phyloP scores from a whole-genome alignment of 2,329 filamentous ascomycete genomes.

The Colletotrichum sp. region DNA sequence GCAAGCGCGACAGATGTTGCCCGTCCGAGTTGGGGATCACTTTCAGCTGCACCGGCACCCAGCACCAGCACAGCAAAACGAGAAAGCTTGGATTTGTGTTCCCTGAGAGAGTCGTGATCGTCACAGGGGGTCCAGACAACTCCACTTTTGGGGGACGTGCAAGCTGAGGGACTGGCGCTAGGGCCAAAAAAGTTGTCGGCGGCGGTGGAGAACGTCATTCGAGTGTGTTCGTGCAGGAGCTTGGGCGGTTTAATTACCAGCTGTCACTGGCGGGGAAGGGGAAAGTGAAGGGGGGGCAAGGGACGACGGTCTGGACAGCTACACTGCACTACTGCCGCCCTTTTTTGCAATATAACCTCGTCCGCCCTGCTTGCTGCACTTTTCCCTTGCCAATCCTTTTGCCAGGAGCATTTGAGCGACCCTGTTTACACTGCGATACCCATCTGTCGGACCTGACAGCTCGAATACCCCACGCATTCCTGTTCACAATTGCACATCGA shows the following conservation, averaged over 20 bases:
- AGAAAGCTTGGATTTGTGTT: background rate
- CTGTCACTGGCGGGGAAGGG: slow-evolving; percentile 13
- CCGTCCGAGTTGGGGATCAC: background rate
- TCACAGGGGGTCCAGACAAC: slow-evolving; percentile 12
- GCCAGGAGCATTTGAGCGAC: background rate
- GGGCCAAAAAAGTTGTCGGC: background rate
- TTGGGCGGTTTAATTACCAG: slow-evolving; percentile 16
- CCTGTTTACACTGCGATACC: background rate
- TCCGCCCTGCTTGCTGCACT: background rate
- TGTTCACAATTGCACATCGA: slow-evolving; percentile 26
- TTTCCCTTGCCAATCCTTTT: background rate
- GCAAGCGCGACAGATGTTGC: background rate
- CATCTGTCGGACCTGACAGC: background rate
- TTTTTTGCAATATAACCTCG: slow-evolving; percentile 3
- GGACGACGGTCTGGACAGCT: background rate
- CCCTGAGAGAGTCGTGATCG: slow-evolving; percentile 9
- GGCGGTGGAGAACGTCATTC: slow-evolving; percentile 21
- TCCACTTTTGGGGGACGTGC: background rate
- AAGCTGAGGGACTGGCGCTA: slow-evolving; percentile 9
- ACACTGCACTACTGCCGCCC: background rate
- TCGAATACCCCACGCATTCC: background rate
- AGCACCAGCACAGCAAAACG: background rate
- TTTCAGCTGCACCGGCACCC: background rate
- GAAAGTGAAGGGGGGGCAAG: background rate
- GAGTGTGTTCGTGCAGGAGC: slow-evolving; percentile 9